These are phyloP conservation scores for Tricholoma saponaceum DNA, from an alignment of 768 basidiomycete genomes.

Conservation along the genomic window DNA sequence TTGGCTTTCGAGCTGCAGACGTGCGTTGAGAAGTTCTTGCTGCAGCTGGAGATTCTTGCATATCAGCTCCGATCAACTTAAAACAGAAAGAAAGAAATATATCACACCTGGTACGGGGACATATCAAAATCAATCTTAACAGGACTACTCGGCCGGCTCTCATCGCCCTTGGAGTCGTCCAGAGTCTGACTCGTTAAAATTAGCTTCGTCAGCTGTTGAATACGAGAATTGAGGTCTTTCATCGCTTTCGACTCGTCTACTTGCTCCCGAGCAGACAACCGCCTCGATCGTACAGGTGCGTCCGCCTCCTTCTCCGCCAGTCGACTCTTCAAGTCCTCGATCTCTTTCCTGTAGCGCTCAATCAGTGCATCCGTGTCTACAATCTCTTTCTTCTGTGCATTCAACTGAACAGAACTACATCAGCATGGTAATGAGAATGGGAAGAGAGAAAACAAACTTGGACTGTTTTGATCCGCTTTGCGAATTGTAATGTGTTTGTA, in stretches of 20 bases:
- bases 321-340: conserved; percentile 80
- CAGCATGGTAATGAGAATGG: not conserved
- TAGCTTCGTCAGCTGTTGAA: conserved; percentile 78
- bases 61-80: not conserved
- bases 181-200: conserved; percentile 86
- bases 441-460: conserved; percentile 40
- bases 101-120: conserved; percentile 74
- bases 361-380: conserved; percentile 92
- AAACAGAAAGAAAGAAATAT: not conserved
- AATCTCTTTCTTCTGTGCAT: conserved; percentile 90
- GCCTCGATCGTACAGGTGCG: conserved; percentile 43
- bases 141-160: conserved; percentile 78
- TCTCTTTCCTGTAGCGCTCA: conserved; percentile 91
- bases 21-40: conserved; percentile 80
- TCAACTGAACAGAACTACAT: conserved; percentile 40
- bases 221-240: conserved; percentile 75
- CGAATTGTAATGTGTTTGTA: conserved; percentile 86
- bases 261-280: conserved; percentile 62
- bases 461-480: conserved; percentile 87
- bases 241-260: conserved; percentile 82
- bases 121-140: conserved; percentile 88
- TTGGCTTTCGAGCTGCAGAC: conserved; percentile 76
- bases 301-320: conserved; percentile 69
- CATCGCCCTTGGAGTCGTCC: conserved; percentile 61
- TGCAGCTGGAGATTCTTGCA: conserved; percentile 50